A percentile compares a stretch with the other conserved stretches of the same genome.
These are phyloP conservation scores for Flaveria bidentis DNA, from an alignment of 129 eudicot genomes.

Conservation along the genomic window DNA sequence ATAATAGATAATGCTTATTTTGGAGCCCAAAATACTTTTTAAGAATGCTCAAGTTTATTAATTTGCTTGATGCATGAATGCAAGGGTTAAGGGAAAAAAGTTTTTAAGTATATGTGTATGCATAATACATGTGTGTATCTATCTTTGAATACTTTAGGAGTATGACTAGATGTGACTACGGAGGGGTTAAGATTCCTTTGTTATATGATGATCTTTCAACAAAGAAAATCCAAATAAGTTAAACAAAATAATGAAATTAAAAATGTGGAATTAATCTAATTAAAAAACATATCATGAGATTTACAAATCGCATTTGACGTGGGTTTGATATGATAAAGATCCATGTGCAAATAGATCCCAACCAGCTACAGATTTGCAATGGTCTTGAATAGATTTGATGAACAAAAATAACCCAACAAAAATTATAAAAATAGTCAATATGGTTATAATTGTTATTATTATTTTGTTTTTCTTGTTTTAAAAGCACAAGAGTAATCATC, in stretches of 20 bases:
- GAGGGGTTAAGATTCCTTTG: slow-evolving; percentile 38
- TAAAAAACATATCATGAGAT: slow-evolving; percentile 43
- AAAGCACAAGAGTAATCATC: background rate
- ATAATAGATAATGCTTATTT: background rate
- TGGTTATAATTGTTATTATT: background rate
- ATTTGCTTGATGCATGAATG: background rate
- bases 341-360: slow-evolving; percentile 43
- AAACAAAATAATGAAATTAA: slow-evolving; percentile 3
- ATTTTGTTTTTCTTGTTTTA: background rate
- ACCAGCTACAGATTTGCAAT: slow-evolving; percentile 43
- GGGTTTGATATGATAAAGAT: slow-evolving; percentile 44
- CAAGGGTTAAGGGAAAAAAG: background rate
- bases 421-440: background rate
- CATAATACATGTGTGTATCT: background rate
- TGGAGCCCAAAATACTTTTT: background rate
- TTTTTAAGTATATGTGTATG: background rate
- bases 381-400: slow-evolving; percentile 37
- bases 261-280: slow-evolving; percentile 24
- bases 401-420: slow-evolving; percentile 20
- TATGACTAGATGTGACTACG: slow-evolving; percentile 12
- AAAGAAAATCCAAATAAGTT: slow-evolving; percentile 22
- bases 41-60: background rate
- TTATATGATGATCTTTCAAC: slow-evolving; percentile 28
- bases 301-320: slow-evolving; percentile 42
- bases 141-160: slow-evolving; percentile 20